Conservation (phyloP, 2,329 filamentous ascomycete species). For the Tolypocladium pustulatum region DNA sequence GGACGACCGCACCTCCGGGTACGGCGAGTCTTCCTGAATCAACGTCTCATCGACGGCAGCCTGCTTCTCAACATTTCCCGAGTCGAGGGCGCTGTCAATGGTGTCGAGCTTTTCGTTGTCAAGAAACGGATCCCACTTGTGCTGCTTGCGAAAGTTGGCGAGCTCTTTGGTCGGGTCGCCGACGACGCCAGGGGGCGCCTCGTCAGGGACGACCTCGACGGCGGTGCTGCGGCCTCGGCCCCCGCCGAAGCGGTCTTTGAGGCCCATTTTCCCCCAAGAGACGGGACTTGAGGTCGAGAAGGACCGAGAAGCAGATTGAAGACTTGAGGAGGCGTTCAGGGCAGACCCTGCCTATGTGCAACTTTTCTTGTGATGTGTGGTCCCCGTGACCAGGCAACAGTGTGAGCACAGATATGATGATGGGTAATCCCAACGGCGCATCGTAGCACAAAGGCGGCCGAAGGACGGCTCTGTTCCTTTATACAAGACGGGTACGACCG, state of each 20-base stretch:
- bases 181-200: slow-evolving; percentile 5
- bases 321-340: not conserved
- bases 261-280: slow-evolving; percentile 5
- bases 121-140: slow-evolving; percentile 47
- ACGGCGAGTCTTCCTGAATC: slow-evolving; percentile 39
- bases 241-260: slow-evolving; percentile 7
- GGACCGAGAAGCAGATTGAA: not conserved
- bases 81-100: slow-evolving; percentile 34
- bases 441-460: not conserved
- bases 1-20: slow-evolving; percentile 14
- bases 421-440: not conserved
- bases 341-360: not conserved
- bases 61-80: slow-evolving; percentile 32
- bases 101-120: slow-evolving; percentile 39
- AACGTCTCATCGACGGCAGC: slow-evolving; percentile 32
- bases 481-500: not conserved
- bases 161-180: slow-evolving; percentile 15
- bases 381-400: not conserved
- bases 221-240: not conserved
- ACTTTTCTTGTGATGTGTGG: too few species aligned
- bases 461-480: not conserved
- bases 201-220: slow-evolving; percentile 3
- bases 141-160: slow-evolving; percentile 34
- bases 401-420: not conserved
- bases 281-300: not conserved